These are phyloP conservation scores for Aspergillus biplanus DNA, from an alignment of 495 filamentous ascomycete species.

Conservation along the genomic window DNA sequence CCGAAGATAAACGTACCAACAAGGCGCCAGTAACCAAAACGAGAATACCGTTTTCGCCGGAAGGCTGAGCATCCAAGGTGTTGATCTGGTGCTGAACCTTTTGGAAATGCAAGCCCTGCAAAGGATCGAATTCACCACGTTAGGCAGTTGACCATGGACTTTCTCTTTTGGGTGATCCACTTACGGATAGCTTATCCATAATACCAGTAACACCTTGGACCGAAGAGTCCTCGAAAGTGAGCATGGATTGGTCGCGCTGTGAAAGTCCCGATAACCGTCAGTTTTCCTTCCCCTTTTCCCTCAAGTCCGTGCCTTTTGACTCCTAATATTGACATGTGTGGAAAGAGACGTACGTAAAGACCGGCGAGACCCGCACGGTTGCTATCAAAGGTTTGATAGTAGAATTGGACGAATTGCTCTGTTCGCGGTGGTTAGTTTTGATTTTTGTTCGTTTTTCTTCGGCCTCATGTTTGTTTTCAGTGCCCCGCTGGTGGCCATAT, in stretches of 20 bases:
- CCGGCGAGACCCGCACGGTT: conserved; percentile 60
- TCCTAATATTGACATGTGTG: neutral
- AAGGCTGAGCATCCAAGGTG: conserved; percentile 79
- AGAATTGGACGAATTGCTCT: conserved; percentile 86
- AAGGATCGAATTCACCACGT: neutral
- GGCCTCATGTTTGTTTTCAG: conserved; percentile 1
- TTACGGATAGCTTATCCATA: conserved; percentile 76
- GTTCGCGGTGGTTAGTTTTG: conserved; percentile 28
- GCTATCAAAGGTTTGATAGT: conserved; percentile 84
- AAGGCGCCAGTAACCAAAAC: conserved; percentile 86
- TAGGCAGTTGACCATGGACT: neutral
- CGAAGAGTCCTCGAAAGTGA: conserved; percentile 81
- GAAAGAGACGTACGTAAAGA: conserved; percentile 70
- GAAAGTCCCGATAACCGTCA: conserved; percentile 12
- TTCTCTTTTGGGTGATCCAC: conserved; percentile 21
- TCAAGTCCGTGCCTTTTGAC: neutral
- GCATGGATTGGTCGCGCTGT: conserved; percentile 84
- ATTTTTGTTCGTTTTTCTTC: conserved; percentile 3
- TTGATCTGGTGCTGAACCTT: conserved; percentile 71
- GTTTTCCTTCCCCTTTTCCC: neutral
- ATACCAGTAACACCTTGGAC: conserved; percentile 64
- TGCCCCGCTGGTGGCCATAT: neutral
- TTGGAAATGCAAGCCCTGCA: conserved; percentile 68
- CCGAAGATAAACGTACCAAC: conserved; percentile 57
- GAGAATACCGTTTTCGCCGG: conserved; percentile 63